Conservation (phyloP, 2,329 filamentous ascomycete species). For the Incumbomyces lentus region DNA sequence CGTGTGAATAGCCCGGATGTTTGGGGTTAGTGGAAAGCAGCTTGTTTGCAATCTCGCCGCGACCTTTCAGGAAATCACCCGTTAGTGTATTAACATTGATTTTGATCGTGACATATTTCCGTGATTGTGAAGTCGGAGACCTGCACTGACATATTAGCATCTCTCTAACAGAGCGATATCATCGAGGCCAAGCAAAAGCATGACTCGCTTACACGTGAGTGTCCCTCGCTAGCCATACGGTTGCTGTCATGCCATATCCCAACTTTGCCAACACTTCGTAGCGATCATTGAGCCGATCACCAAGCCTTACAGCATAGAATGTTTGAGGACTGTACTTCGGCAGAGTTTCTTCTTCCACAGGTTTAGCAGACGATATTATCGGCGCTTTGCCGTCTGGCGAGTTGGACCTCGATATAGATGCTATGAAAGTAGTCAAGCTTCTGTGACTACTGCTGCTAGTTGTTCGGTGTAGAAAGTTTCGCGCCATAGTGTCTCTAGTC, state of each 20-base stretch:
- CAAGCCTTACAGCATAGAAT: slow-evolving; percentile 32
- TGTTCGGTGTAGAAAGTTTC: not conserved
- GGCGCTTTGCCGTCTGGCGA: slow-evolving; percentile 16
- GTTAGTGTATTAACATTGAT: slow-evolving; percentile 24
- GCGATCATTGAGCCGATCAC: slow-evolving; percentile 28
- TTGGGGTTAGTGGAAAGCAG: slow-evolving; percentile 25
- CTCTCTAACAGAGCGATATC: too few relatives aligned
- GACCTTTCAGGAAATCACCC: slow-evolving; percentile 17
- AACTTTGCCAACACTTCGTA: slow-evolving; percentile 34
- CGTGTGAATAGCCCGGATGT: slow-evolving; percentile 26
- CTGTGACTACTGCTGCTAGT: slow-evolving; percentile 4
- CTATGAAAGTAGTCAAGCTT: not conserved
- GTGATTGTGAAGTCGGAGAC: slow-evolving; percentile 10
- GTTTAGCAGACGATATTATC: slow-evolving; percentile 17
- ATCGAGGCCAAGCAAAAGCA: too few relatives aligned
- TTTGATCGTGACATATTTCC: slow-evolving; percentile 28
- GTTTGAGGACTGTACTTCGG: slow-evolving; percentile 26
- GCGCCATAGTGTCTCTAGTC: not conserved
- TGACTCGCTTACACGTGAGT: slow-evolving; percentile 19
- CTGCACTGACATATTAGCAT: slow-evolving; percentile 2
- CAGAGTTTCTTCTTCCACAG: slow-evolving; percentile 32
- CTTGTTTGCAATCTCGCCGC: slow-evolving; percentile 25
- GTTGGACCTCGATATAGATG: not conserved
- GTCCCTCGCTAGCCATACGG: slow-evolving; percentile 35
- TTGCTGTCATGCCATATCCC: slow-evolving; percentile 33